These are phyloP conservation scores for Xylariales sp. DNA, from an alignment of 2,329 filamentous ascomycete species.

Conservation along the genomic window DNA sequence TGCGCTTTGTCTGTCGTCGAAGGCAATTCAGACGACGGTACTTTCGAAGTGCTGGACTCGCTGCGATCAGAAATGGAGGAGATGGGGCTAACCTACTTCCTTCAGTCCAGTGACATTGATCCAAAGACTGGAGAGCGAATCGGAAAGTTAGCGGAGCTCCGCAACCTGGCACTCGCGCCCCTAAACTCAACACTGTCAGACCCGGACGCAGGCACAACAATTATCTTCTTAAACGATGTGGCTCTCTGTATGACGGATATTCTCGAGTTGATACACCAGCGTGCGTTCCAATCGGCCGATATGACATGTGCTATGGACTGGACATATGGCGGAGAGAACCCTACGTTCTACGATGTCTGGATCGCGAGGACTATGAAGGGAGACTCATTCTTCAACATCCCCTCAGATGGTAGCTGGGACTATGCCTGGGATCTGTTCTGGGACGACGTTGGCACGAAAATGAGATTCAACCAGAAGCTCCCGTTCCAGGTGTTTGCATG, in stretches of 20 bases:
- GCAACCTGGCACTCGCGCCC: conserved; percentile 48
- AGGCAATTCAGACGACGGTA: conserved; percentile 51
- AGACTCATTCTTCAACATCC: conserved; percentile 51
- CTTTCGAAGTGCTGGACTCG: conserved; percentile 41
- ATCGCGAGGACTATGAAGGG: conserved; percentile 47
- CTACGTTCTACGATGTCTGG: conserved; percentile 56
- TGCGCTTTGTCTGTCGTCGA: conserved; percentile 53
- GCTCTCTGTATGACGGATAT: conserved; percentile 50
- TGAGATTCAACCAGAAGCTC: conserved; percentile 27
- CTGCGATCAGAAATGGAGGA: conserved; percentile 34
- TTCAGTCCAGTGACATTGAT: conserved; percentile 37
- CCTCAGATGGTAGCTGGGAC: conserved; percentile 44
- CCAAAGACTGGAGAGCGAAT: conserved; percentile 41
- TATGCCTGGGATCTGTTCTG: conserved; percentile 48
- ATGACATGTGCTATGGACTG: conserved; percentile 59
- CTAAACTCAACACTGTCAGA: conserved; percentile 21
- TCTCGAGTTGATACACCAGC: conserved; percentile 50
- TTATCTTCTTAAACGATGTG: conserved; percentile 53
- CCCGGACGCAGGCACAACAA: conserved; percentile 31
- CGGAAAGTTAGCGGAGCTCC: conserved; percentile 40
- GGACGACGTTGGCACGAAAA: conserved; percentile 35
- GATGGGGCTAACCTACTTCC: conserved; percentile 36
- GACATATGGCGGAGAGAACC: conserved; percentile 37
- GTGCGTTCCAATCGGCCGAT: conserved; percentile 38
- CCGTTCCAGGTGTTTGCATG: conserved; percentile 58